Evolutionary conservation across 1,284 basidiomycete genomes (phyloP), one percentile per base, ranked within the genome.

Genomic region (Vanrija sp.): DNA sequence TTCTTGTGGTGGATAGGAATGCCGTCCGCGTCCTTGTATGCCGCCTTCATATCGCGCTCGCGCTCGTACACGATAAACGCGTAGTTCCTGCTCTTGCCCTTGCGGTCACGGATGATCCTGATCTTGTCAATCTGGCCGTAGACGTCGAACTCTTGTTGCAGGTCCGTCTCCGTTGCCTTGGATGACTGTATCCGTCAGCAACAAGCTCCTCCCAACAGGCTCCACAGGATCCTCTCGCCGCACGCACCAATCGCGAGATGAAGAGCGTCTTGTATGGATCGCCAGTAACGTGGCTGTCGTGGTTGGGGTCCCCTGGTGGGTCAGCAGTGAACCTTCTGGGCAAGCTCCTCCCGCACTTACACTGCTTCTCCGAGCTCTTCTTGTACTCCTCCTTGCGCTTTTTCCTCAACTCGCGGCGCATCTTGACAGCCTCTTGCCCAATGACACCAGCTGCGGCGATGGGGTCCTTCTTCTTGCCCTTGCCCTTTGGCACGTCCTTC

Each of bases 251-350:
- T 61, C 94, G 86, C 25, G 93, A 89, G 59, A 98, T 91, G 77
- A 99, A 99, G 10, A 99, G 81, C 0, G 96, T 98, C 76, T 98
- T 98, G 80, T 98, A 99, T 5, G 96, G 95, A 71, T 99, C 96
- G 1, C 96, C 94, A 29, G 87, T 81, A n/a, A 92, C 94, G 71
- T 96, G 85, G n/a, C 87, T 61, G 68, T 99, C 94, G 46, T 93
- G 87, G 38, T 87, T 51, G 29, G 50, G 59, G 53, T 46, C 55
- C 47, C 44, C 60, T 61, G 51, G 38, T 15, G 23, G 2, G 50
- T 44, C 10, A 46, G 39, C 38, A 9, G 12, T 23, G 10, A 6
- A 12, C 14, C 12, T 23, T 5, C 2, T 8, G 28, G 15, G n/a
- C 40, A 16, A 15, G 16, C 23, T 56, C 29, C 44, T 7, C 10